phyloP scores from a whole-genome alignment of 2,329 filamentous ascomycete genomes.

The Apiospora kogelbergensis region DNA sequence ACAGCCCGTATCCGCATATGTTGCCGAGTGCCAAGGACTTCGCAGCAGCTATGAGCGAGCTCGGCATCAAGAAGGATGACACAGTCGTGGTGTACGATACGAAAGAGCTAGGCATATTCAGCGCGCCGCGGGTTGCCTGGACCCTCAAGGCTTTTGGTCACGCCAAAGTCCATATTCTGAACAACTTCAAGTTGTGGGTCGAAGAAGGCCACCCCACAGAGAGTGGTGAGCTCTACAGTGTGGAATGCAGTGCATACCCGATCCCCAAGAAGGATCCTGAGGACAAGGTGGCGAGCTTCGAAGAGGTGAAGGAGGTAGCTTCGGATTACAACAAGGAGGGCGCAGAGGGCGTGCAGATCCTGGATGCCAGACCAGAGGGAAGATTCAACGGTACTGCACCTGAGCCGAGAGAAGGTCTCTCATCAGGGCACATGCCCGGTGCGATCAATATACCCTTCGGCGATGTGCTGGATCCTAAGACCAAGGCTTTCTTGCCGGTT shows the following conservation, averaged over 20 bases:
- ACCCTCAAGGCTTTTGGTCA: conserved; percentile 91
- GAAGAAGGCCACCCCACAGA: conserved; percentile 80
- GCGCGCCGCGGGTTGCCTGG: conserved; percentile 91
- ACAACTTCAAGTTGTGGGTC: conserved; percentile 96
- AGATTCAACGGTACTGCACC: conserved; percentile 81
- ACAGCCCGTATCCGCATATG: conserved; percentile 95
- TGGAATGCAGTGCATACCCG: conserved; percentile 64
- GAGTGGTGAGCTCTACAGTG: conserved; percentile 69
- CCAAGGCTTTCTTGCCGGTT: conserved; percentile 74
- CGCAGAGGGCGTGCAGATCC: conserved; percentile 77
- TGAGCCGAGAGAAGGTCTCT: conserved; percentile 82
- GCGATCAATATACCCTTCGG: conserved; percentile 81
- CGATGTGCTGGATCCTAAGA: conserved; percentile 76
- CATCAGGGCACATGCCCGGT: conserved; percentile 89
- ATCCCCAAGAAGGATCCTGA: conserved; percentile 58
- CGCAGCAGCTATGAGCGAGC: conserved; percentile 80
- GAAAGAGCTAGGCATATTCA: conserved; percentile 89
- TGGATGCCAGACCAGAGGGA: conserved; percentile 81
- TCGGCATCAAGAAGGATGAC: conserved; percentile 86
- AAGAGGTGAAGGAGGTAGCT: conserved; percentile 77
- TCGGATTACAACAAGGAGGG: conserved; percentile 79
- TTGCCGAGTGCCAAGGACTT: conserved; percentile 80
- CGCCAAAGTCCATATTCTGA: conserved; percentile 80
- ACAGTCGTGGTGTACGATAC: conserved; percentile 93
- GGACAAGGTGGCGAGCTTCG: conserved; percentile 73